A percentile compares a stretch with the other conserved stretches of the same genome.
phyloP scores from a whole-genome alignment of 139 green algal species.

The Chlamydomonas schloesseri region DNA sequence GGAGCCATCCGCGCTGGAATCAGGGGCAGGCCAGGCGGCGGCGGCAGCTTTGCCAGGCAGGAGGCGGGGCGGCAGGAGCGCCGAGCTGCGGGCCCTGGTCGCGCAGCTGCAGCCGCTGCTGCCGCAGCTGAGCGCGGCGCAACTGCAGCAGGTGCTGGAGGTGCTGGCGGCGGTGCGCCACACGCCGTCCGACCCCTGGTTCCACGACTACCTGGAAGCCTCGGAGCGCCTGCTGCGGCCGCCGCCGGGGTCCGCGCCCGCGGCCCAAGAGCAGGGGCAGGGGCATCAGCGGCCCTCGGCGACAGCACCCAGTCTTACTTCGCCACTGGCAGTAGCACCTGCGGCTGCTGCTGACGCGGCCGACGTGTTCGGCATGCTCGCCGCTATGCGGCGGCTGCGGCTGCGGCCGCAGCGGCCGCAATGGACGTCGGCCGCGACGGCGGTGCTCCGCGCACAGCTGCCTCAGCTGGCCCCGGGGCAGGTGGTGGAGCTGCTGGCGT shows the following conservation, averaged over 20 bases:
- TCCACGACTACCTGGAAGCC: conserved; percentile 16
- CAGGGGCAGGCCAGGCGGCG: too few species aligned
- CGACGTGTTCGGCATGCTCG: conserved; percentile 34
- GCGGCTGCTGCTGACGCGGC: background rate
- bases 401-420: background rate
- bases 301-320: too few species aligned
- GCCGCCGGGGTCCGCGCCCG: background rate
- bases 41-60: too few species aligned
- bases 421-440: background rate
- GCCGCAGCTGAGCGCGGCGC: background rate
- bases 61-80: too few species aligned
- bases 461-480: conserved; percentile 3
- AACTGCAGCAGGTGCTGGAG: conserved; percentile 18
- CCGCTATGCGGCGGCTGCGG: conserved; percentile 2
- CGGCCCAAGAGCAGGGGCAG: too few species aligned
- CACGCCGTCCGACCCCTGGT: conserved; percentile 6
- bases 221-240: background rate
- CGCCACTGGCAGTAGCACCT: too few species aligned
- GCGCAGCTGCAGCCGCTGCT: background rate
- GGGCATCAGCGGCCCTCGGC: too few species aligned
- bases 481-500: conserved; percentile 20
- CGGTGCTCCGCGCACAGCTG: background rate
- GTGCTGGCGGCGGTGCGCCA: background rate
- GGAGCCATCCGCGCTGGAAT: too few species aligned
- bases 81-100: background rate